Percentiles rank a stretch among this genome's conserved stretches.
Conservation (phyloP, 305 asterid species). For the Ilex paraguariensis region DNA sequence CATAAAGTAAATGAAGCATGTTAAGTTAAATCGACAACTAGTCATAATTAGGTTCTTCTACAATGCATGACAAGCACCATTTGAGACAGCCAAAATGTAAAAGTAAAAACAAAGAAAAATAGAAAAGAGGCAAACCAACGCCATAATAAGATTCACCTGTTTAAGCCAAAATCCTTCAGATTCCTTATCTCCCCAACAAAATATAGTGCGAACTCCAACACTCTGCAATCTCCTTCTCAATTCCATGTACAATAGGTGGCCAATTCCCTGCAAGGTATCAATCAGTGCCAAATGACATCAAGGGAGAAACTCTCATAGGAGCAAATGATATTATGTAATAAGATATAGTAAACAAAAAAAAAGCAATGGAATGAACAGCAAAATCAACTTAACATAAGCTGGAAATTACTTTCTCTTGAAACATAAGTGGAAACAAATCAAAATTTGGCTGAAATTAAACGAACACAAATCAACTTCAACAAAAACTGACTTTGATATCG, state of each 20-base stretch:
- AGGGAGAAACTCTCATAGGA: neutral
- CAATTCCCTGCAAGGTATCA: slow-evolving; percentile 59
- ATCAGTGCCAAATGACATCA: neutral
- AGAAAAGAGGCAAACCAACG: no score
- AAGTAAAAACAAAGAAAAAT: no score
- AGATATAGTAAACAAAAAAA: no score
- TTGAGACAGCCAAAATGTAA: neutral
- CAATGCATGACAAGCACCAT: slow-evolving; percentile 6
- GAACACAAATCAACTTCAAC: no score
- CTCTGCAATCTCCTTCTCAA: slow-evolving; percentile 59
- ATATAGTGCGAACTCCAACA: slow-evolving; percentile 63
- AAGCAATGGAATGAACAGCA: no score
- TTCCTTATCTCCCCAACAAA: slow-evolving; percentile 89
- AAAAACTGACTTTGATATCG: no score
- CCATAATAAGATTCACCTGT: slow-evolving; percentile 45
- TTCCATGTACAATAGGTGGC: slow-evolving; percentile 57
- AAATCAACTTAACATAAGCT: no score
- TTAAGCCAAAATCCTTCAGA: slow-evolving; percentile 91
- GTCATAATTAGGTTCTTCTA: neutral
- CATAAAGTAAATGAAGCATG: neutral
- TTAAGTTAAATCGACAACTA: slow-evolving; percentile 6
- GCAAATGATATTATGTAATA: no score
- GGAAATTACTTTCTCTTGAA: no score
- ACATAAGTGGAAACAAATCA: no score
- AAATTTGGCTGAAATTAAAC: no score